phyloP scores from a whole-genome alignment of 2,329 filamentous ascomycete species.

The Fusarium pseudonygamai region DNA sequence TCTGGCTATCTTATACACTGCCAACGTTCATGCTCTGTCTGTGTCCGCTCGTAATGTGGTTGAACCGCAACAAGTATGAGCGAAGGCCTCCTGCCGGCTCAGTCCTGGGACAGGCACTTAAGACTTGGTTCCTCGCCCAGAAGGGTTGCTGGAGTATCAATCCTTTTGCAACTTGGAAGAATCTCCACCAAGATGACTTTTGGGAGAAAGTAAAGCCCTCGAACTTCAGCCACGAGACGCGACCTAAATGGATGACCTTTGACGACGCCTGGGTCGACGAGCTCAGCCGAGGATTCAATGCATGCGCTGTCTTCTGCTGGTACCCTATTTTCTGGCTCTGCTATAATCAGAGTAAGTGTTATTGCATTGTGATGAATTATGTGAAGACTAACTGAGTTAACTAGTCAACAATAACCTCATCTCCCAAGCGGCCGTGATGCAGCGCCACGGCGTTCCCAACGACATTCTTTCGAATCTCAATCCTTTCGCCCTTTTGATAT shows the following conservation, averaged over 20 bases:
- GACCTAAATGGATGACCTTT: constrained; percentile 78
- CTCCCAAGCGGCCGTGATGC: constrained; percentile 72
- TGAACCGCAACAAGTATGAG: constrained; percentile 67
- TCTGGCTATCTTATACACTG: constrained; percentile 75
- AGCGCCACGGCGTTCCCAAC: constrained; percentile 77
- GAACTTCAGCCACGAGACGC: constrained; percentile 61
- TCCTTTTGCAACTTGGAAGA: constrained; percentile 66
- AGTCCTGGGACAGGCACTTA: constrained; percentile 71
- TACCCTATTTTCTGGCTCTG: constrained; percentile 70
- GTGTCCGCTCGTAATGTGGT: constrained; percentile 70
- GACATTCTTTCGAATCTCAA: constrained; percentile 80
- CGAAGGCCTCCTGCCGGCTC: constrained; percentile 70
- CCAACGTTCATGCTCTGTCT: constrained; percentile 72
- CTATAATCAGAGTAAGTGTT: constrained; percentile 53
- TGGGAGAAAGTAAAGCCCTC: constrained; percentile 78
- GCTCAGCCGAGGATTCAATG: constrained; percentile 72
- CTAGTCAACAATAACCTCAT: constrained; percentile 66
- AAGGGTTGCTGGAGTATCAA: constrained; percentile 77
- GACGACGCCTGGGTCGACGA: constrained; percentile 84
- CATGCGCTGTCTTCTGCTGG: constrained; percentile 75
- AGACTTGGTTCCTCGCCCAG: constrained; percentile 68
- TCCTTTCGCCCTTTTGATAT: constrained; percentile 76
- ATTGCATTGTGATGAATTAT: neutral
- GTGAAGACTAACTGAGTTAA: constrained; percentile 30
- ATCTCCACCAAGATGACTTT: constrained; percentile 65